A percentile compares a stretch with the other conserved stretches of the same genome.
phyloP scores from a whole-genome alignment of 176 grass and related monocot genomes.

The Juncus inflexus region DNA sequence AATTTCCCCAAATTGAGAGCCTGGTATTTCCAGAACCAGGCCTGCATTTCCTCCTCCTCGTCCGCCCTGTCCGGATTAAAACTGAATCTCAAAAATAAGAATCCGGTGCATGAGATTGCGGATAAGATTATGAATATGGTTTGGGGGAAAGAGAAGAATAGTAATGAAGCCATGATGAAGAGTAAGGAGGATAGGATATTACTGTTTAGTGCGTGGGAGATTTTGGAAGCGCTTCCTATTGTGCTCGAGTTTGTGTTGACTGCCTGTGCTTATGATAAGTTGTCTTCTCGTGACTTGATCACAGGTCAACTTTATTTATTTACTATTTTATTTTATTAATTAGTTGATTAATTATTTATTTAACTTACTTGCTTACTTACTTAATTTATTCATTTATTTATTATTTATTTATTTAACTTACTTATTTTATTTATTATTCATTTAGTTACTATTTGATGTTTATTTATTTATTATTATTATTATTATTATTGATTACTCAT shows the following conservation, averaged over 20 bases:
- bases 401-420: too few relatives aligned
- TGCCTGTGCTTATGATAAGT: slow-evolving; percentile 64
- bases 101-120: slow-evolving; percentile 41
- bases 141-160: slow-evolving; percentile 16
- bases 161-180: neutral
- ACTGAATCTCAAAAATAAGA: slow-evolving; percentile 13
- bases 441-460: too few relatives aligned
- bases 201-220: slow-evolving; percentile 51
- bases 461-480: too few relatives aligned
- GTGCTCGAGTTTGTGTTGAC: slow-evolving; percentile 65
- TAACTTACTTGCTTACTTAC: too few relatives aligned
- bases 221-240: slow-evolving; percentile 74
- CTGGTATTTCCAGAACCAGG: slow-evolving; percentile 68
- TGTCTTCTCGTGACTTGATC: slow-evolving; percentile 60
- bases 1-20: slow-evolving; percentile 62
- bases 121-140: slow-evolving; percentile 56
- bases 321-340: slow-evolving; percentile 6
- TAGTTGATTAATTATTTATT: too few relatives aligned
- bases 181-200: neutral
- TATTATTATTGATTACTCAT: too few relatives aligned
- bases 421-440: too few relatives aligned
- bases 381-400: too few relatives aligned
- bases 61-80: slow-evolving; percentile 24
- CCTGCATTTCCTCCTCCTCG: slow-evolving; percentile 56
- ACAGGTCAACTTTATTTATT: slow-evolving; percentile 39